Evolutionary conservation across 495 filamentous ascomycete species (phyloP).

Genomic region (Trichodelitschia bisporula): DNA sequence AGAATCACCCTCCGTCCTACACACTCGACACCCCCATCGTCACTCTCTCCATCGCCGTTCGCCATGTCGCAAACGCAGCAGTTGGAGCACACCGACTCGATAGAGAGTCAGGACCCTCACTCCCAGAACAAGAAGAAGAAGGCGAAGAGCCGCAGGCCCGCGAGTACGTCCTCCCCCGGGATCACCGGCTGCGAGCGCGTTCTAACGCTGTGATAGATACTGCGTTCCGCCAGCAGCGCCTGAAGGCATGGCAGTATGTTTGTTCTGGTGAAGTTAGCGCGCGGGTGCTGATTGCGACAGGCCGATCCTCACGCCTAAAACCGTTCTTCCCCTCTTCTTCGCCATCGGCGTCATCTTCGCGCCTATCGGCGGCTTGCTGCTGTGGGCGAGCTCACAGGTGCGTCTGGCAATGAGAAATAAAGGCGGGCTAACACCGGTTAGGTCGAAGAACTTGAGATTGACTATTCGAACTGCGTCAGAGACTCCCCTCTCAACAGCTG

Average conservation of each 20-base stretch:
- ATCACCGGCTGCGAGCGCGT: conserved; percentile 3
- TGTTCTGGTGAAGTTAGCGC: neutral
- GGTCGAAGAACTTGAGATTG: conserved; percentile 77
- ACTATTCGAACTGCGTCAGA: conserved; percentile 61
- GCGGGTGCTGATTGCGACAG: neutral
- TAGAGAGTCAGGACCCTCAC: conserved; percentile 18
- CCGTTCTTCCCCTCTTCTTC: conserved; percentile 76
- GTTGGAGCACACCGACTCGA: conserved; percentile 16
- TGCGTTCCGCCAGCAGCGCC: conserved; percentile 70
- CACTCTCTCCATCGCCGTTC: too few relatives aligned
- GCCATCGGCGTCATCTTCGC: conserved; percentile 67
- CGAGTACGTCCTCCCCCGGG: conserved; percentile 30
- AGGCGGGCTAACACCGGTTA: conserved; percentile 11
- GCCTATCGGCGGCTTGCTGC: conserved; percentile 58
- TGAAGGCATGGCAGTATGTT: conserved; percentile 83
- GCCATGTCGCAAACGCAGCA: too few relatives aligned
- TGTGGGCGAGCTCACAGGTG: conserved; percentile 62
- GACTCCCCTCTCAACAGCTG: conserved; percentile 8
- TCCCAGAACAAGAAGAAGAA: conserved; percentile 35
- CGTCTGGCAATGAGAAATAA: neutral
- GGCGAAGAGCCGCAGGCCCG: conserved; percentile 62
- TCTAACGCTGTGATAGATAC: too few relatives aligned
- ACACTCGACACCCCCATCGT: too few relatives aligned
- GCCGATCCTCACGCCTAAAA: conserved; percentile 74
- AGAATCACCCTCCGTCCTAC: too few relatives aligned